Base-by-base conservation (phyloP, 352 stramenopile genomes). In the Phytophthora cryptogea region DNA sequence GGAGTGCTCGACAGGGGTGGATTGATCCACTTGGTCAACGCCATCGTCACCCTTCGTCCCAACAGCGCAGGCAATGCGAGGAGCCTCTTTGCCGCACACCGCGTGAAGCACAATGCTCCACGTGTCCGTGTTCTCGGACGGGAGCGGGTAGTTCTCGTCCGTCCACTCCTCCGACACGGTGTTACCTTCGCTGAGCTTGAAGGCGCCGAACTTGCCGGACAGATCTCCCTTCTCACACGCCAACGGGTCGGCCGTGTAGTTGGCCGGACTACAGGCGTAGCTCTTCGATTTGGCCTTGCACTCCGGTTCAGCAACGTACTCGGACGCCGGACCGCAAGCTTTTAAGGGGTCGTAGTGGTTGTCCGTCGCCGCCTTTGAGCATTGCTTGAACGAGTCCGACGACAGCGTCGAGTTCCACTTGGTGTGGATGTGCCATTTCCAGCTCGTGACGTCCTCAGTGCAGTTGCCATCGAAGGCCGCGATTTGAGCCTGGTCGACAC, bases 61-160 rank as follows among this genome's bases (percentile, higher is more conserved):
- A 28, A 78, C 44, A 8, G 78, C 78, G 35, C 80, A 86, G 1
- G 75, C 66, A 47, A 89, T 68, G 10, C 78, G 74, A 20, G 80
- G 78, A 0, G 74, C 50, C 13, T 74, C 65, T 5, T 56, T 70
- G 43, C 66, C 63, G 46, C 80, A 92, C 8, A 86, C 72, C 3
- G 79, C 77, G 49, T 88, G 82, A 44, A 92, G 61, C 27, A 89
- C 63, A 33, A 92, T 76, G 58, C 81, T 92, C 76, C 76, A 89
- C 28, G 71, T 51, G 8, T 72, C 56, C 35, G 40, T 80, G 43
- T 72, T 75, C 48, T 88, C 74, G 1, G 55, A 56, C 6, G 63
- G 40, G n/a, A 68, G 37, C 8, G 78, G 76, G 44, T 79, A 92
- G 57, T 78, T 26, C 11, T 64, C 23, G 53, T 92, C 79, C 11